Evolutionary conservation across 768 basidiomycete genomes (phyloP).

Genomic region (Saitozyma podzolica): DNA sequence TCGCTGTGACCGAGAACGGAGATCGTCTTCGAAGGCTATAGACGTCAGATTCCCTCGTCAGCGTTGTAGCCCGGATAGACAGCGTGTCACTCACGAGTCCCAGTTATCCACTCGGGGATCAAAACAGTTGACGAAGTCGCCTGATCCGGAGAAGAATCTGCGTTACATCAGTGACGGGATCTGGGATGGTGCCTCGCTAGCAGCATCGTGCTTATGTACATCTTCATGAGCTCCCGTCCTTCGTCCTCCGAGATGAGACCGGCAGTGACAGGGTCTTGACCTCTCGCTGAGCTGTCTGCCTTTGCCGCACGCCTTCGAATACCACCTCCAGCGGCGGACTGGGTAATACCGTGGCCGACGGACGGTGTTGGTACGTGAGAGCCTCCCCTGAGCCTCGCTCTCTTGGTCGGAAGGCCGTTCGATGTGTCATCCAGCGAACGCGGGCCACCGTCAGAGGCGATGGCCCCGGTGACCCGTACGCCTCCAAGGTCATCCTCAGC

Average conservation of each 20-base stretch:
- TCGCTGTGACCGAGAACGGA: conserved; percentile 87
- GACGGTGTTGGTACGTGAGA: conserved; percentile 2
- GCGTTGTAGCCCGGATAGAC: background rate
- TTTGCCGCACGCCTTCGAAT: conserved; percentile 19
- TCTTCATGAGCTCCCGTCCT: conserved; percentile 79
- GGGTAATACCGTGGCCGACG: conserved; percentile 22
- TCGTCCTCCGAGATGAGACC: conserved; percentile 76
- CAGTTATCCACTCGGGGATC: conserved; percentile 80
- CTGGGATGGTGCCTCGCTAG: background rate
- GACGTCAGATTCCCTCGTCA: too few relatives aligned
- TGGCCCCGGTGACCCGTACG: too few relatives aligned
- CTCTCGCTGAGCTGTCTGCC: conserved; percentile 59
- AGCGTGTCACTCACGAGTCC: conserved; percentile 57
- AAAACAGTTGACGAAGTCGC: conserved; percentile 84
- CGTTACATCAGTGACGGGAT: conserved; percentile 7
- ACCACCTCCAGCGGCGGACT: conserved; percentile 21
- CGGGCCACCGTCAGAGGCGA: too few relatives aligned
- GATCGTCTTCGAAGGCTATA: conserved; percentile 72
- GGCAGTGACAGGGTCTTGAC: conserved; percentile 82
- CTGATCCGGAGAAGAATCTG: conserved; percentile 91
- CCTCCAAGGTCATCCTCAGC: conserved; percentile 44
- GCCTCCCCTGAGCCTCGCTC: background rate
- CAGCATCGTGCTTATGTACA: conserved; percentile 58
- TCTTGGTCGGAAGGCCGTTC: background rate
- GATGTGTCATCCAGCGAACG: too few relatives aligned